Evolutionary conservation across 140 eudicot genomes (phyloP).

Genomic region (Bidens hawaiensis): DNA sequence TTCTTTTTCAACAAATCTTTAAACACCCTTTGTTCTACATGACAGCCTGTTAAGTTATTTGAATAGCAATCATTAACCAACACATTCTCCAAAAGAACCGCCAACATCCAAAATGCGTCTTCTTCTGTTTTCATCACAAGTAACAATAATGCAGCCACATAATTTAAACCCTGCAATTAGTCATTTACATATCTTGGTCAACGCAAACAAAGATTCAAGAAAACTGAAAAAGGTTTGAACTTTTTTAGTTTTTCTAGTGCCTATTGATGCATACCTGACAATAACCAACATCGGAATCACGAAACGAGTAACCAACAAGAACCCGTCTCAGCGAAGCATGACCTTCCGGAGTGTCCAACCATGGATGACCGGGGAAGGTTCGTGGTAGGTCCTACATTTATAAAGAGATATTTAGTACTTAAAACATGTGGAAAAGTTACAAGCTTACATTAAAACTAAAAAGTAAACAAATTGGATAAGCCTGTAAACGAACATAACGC

Average conservation of each 20-base stretch:
- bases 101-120: constrained; percentile 99
- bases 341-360: constrained; percentile 98
- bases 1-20: constrained; percentile 76
- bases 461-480: background rate
- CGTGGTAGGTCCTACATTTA: constrained; percentile 76
- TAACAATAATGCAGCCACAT: constrained; percentile 88
- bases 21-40: constrained; percentile 95
- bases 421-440: background rate
- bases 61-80: constrained; percentile 88
- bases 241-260: background rate
- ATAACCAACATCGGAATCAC: constrained; percentile 98
- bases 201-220: constrained; percentile 1
- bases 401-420: background rate
- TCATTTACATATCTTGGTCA: constrained; percentile 9
- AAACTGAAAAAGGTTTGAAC: background rate
- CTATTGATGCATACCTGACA: constrained; percentile 62
- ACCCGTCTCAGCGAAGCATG: constrained; percentile 97
- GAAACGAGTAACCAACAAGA: constrained; percentile 95
- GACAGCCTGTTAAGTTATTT: constrained; percentile 87
- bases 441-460: constrained; percentile 4
- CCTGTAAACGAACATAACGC: no score
- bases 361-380: constrained; percentile 97
- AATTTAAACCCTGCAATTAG: constrained; percentile 82
- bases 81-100: constrained; percentile 88
- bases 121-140: constrained; percentile 98